These are phyloP conservation scores for Pinus tabuliformis DNA, from an alignment of 75 land plant species.

Conservation along the genomic window DNA sequence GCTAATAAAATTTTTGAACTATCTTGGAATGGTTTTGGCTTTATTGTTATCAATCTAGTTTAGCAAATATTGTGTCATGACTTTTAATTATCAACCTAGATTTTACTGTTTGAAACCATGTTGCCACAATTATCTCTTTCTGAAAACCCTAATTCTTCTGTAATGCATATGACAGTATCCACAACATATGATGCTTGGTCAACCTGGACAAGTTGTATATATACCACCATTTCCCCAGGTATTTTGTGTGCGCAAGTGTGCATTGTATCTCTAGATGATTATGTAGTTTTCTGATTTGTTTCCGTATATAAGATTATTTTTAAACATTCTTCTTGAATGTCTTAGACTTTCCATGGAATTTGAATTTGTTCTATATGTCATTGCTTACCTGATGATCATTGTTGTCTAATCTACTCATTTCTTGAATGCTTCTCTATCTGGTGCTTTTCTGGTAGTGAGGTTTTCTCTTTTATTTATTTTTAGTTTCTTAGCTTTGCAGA, in stretches of 20 bases:
- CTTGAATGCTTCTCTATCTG: not conserved
- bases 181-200: conserved; percentile 38
- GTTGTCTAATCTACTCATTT: not conserved
- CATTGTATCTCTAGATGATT: not conserved
- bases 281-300: not conserved
- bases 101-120: not conserved
- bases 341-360: not conserved
- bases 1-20: not conserved
- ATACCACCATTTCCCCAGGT: conserved; percentile 35
- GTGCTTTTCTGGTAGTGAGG: not conserved
- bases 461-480: not conserved
- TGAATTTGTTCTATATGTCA: not conserved
- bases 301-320: not conserved
- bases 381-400: not conserved
- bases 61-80: not conserved
- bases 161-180: conserved; percentile 18
- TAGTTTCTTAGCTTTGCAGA: too few relatives aligned
- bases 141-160: not conserved
- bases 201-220: conserved; percentile 34
- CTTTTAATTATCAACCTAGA: not conserved
- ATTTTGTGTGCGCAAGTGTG: not conserved
- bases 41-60: not conserved
- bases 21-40: too few relatives aligned
- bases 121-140: not conserved
- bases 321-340: not conserved